Base-by-base conservation (phyloP, 2,329 filamentous ascomycete genomes). In the Didymella exigua region DNA sequence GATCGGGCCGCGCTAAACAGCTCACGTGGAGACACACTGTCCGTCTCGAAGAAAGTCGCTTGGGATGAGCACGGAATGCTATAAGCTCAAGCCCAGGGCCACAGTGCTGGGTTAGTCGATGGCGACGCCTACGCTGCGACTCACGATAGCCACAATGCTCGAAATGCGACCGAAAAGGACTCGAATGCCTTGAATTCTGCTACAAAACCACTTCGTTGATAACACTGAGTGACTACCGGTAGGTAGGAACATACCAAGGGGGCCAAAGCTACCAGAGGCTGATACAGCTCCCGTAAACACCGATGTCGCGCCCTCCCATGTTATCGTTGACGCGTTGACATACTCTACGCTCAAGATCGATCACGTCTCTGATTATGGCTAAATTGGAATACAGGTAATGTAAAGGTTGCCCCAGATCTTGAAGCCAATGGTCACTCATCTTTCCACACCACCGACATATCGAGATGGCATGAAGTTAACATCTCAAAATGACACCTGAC, bases 51-150 rank as follows among this genome's bases (percentile, higher is more conserved):
- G 18, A 2, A 13, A 9, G 16, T 23, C 1, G 11, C 11, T 2
- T 14, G 10, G 7, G 5, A 27, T 8, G 5, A 18, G 13, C 18
- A 42, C n/a, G 24, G 2, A 2, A 29, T 42, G 26, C 38, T 7
- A 29, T 14, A 5, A 27, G 23, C 6, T 24, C 6, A 13, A 27
- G 9, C 1, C 19, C 38, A 8, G 48, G 14, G 10, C 18, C 23
- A 11, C 40, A 51, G 33, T 51, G 48, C 18, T 51, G 48, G 48
- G 40, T 14, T 3, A 44, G 48, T 31, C 30, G 40, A 30, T 38
- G 40, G 48, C 40, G 48, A 14, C 48, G 48, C 11, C 18, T 44
- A 3, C 48, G 40, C 18, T 51, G 48, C 31, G 48, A 50, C 18
- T 50, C 48, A 8, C 23, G 38, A 18, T 40, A 50, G 21, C 48